Evolutionary conservation across 495 filamentous ascomycete species (phyloP), one percentile per base, ranked within the genome.

Genomic region (Neurospora africana): DNA sequence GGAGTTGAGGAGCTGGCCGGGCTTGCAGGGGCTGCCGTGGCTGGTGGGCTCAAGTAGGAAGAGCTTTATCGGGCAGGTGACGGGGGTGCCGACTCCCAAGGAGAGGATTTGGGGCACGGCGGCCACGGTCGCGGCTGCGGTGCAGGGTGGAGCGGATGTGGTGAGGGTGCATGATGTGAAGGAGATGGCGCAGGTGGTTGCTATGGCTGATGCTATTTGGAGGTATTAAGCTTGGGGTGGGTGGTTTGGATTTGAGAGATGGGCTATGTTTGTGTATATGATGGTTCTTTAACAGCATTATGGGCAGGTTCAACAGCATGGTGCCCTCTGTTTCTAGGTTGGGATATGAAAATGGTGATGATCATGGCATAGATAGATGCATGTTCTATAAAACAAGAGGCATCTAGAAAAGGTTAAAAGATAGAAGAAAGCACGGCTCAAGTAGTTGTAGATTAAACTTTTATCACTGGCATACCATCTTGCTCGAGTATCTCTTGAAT

Each of bases 101-200:
- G 86, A 91, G 76, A 86, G 94, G 68, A 84, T 85, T 35, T 97
- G 90, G 89, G 95, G 95, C 5, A 98, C 95, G 0, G 95, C 93
- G 13, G 93, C 91, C 15, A 92, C 94, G 3, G 93, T 98, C 3
- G 89, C 93, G 11, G 91, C 93, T 21, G 93, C 93, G 76, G 88
- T 99, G 44, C 88, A 90, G 71, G 93, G 93, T n/a, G 95, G 95
- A 4, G 95, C 94, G 19, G 95, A 98, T 86, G 89, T 99, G 70
- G 92, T 99, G 27, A 85, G 95, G 72, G 95, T 99, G 35, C 95
- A 99, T 86, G 95, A 98, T 86, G 93, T 94, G 5, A 80, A 83
- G 74, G 92, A 97, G 84, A 99, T 98, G 95, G 86, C 83, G 76
- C 87, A 93, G 82, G 95, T 97, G 27, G 88, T 89, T 5, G 91